Evolutionary conservation across 495 filamentous ascomycete species (phyloP).

Genomic region (Xylaria sp.): DNA sequence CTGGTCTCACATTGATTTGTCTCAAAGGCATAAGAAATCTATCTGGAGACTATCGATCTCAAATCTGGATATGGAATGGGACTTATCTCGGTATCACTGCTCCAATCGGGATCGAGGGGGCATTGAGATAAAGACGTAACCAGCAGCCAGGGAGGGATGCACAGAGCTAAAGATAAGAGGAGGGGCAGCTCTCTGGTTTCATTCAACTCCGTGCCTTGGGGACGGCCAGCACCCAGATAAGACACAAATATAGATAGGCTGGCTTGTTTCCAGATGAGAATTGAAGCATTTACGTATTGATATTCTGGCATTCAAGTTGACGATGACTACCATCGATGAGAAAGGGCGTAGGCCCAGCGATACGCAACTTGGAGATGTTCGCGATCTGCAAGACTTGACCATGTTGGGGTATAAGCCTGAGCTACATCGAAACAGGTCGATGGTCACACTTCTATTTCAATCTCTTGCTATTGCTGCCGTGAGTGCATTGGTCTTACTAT

Average conservation of each 20-base stretch:
- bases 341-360: conserved; percentile 22
- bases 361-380: conserved; percentile 42
- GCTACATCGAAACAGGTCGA: conserved; percentile 59
- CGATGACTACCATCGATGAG: background rate
- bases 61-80: background rate
- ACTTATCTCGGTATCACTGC: background rate
- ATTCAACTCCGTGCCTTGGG: background rate
- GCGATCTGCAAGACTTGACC: conserved; percentile 59
- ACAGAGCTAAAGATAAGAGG: conserved; percentile 20
- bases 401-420: conserved; percentile 69
- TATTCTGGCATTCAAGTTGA: background rate
- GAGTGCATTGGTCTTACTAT: conserved; percentile 27
- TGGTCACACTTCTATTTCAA: conserved; percentile 50
- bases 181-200: background rate
- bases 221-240: background rate
- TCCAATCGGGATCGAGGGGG: background rate
- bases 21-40: background rate
- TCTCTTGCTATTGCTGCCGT: conserved; percentile 53
- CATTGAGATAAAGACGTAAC: background rate
- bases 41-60: background rate
- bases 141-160: background rate
- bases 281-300: background rate
- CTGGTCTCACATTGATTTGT: background rate
- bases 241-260: background rate
- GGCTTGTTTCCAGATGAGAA: background rate